phyloP scores from a whole-genome alignment of 169 alveolate genomes.

The Plasmodium gallinaceum region DNA sequence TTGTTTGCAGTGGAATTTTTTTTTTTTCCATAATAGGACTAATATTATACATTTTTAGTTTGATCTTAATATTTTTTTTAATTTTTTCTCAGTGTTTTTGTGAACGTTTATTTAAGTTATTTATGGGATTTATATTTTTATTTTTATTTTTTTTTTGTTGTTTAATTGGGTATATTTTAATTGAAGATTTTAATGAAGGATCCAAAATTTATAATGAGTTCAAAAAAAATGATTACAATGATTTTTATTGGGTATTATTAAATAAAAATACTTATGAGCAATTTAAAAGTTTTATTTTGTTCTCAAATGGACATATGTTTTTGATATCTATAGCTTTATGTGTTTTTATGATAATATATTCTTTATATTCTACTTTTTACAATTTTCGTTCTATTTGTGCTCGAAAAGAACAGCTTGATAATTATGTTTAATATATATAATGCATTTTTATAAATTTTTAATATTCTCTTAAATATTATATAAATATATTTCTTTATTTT shows the following conservation, averaged over 20 bases:
- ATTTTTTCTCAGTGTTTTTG: conserved; percentile 76
- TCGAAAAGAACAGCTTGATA: conserved; percentile 28
- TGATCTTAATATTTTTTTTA: conserved; percentile 55
- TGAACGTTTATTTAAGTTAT: conserved; percentile 65
- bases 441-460: neutral
- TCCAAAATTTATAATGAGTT: conserved; percentile 55
- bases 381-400: conserved; percentile 71
- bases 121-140: conserved; percentile 70
- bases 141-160: conserved; percentile 67
- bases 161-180: conserved; percentile 67
- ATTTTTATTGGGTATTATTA: conserved; percentile 72
- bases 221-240: conserved; percentile 61
- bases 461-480: neutral
- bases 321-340: conserved; percentile 73
- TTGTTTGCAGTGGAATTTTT: conserved; percentile 72
- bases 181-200: conserved; percentile 77
- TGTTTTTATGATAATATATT: conserved; percentile 47
- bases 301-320: conserved; percentile 75
- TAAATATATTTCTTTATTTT: neutral
- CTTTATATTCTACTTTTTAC: conserved; percentile 66
- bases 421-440: neutral
- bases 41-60: conserved; percentile 42
- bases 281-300: conserved; percentile 70
- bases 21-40: conserved; percentile 69
- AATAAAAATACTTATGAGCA: conserved; percentile 49